Conservation (phyloP, 495 filamentous ascomycete genomes). For the Aspergillus nidulans region DNA sequence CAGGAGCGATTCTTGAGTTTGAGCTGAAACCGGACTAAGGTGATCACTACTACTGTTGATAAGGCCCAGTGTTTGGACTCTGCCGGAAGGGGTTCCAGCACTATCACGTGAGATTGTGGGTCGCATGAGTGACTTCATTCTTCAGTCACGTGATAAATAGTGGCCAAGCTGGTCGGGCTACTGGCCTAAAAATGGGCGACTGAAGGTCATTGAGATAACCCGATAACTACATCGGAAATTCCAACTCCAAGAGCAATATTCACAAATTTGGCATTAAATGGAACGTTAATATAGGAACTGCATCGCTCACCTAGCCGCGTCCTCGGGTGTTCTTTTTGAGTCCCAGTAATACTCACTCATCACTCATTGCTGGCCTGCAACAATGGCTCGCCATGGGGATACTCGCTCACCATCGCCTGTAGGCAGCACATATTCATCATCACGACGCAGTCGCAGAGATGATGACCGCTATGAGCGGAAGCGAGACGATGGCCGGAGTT, state of each 20-base stretch:
- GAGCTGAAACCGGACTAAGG: slow-evolving; percentile 32
- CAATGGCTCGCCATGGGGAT: slow-evolving; percentile 87
- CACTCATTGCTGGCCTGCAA: slow-evolving; percentile 62
- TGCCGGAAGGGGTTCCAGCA: slow-evolving; percentile 26
- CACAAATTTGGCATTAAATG: slow-evolving; percentile 8
- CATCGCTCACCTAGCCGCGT: slow-evolving; percentile 17
- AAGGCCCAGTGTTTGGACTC: slow-evolving; percentile 26
- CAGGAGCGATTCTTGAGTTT: slow-evolving; percentile 19
- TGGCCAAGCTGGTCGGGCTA: slow-evolving; percentile 3
- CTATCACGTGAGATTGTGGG: neutral
- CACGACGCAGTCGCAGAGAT: slow-evolving; percentile 67
- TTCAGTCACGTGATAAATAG: slow-evolving; percentile 3
- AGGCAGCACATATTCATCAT: slow-evolving; percentile 79
- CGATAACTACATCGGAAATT: slow-evolving; percentile 8
- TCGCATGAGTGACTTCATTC: neutral
- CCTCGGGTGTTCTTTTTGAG: slow-evolving; percentile 33
- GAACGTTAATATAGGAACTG: slow-evolving; percentile 20
- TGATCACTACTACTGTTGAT: no score
- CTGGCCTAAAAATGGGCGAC: neutral
- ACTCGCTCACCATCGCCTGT: slow-evolving; percentile 94
- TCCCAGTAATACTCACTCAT: slow-evolving; percentile 61
- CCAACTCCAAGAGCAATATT: neutral
- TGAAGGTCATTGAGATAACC: neutral
- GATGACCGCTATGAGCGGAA: slow-evolving; percentile 68
- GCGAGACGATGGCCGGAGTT: slow-evolving; percentile 57